These are phyloP conservation scores for Salix udensis DNA, from an alignment of 345 rosid species.

Conservation along the genomic window DNA sequence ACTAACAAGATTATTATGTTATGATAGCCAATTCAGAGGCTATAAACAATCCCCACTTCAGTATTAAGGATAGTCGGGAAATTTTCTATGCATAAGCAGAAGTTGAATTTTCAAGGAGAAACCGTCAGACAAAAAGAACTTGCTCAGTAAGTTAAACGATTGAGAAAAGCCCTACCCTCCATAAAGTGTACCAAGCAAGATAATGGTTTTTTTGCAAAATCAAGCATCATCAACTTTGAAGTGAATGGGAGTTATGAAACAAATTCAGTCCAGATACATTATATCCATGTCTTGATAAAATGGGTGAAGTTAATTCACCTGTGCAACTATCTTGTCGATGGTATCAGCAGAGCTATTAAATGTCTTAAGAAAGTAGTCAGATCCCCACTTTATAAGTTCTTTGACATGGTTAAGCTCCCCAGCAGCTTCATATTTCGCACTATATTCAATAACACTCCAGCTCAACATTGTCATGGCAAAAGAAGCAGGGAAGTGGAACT, in stretches of 20 bases:
- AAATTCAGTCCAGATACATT: neutral
- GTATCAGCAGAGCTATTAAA: constrained; percentile 76
- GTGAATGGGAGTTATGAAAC: neutral
- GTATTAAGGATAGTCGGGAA: neutral
- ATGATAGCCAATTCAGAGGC: neutral
- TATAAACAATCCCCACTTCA: neutral
- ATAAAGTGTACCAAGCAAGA: neutral
- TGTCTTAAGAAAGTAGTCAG: constrained; percentile 87
- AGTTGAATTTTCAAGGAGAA: neutral
- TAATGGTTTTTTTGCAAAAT: neutral
- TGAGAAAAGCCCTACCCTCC: neutral
- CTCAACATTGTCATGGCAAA: constrained; percentile 97
- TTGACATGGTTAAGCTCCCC: constrained; percentile 89
- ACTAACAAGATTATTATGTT: neutral
- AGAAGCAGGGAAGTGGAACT: constrained; percentile 81
- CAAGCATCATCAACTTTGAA: neutral
- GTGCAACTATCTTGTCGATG: constrained; percentile 53
- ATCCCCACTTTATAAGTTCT: constrained; percentile 92
- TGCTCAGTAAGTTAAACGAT: neutral
- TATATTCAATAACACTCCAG: constrained; percentile 97
- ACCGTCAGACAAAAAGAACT: neutral
- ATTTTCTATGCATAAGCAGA: neutral
- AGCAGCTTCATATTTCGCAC: constrained; percentile 82
- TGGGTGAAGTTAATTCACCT: constrained; percentile 38
- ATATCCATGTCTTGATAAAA: neutral